Base-by-base conservation (phyloP, 305 asterid species). In the Rubia occidens region DNA sequence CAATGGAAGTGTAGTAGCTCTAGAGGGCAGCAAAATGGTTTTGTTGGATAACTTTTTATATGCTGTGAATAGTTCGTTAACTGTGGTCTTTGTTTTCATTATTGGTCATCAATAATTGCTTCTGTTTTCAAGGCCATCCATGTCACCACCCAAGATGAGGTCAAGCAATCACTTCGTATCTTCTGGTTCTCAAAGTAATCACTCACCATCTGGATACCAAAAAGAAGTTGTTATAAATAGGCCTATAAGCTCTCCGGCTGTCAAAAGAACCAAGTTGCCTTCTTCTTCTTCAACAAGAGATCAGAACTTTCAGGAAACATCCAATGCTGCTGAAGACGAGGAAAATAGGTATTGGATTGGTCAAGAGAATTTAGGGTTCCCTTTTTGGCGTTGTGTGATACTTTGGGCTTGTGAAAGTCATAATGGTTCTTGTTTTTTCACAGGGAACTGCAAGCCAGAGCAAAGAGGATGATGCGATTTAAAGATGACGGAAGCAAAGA, bases 391-490 rank as follows among this genome's bases (percentile, higher is more conserved):
- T 59, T 29, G 24, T 13, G 51, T 63, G 15, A 58, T 67, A 72
- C 69, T 44, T 66, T 73, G 64, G 47, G 64, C 64, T 37, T 59
- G 24, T 67, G 69, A 43, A 68, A 39, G 18, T 21, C 51, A 5
- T 51, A 11, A 64, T n/a, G 29, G 56, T 5, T 35, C 71, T 59
- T 79, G n/a, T 40, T 74, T 47, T 66, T 77, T 66, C 59, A 1
- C 82, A 95, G 99, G 81, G 99, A 95, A 83, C 65, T 82, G 73
- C 82, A 81, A 54, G 96, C 96, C 81, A 95, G 89, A 83, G 96
- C 95, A 75, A 91, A 91, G 81, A 95, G 99, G 61, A 74, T 95
- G 68, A 89, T 89, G 75, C 96, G 99, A 74, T 95, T 95, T 75
- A 91, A 83, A 81, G 88, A 88, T 80, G 97, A 89, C 77, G 81